Evolutionary conservation across 768 basidiomycete species (phyloP).

Genomic region (Tulasnella sp.): DNA sequence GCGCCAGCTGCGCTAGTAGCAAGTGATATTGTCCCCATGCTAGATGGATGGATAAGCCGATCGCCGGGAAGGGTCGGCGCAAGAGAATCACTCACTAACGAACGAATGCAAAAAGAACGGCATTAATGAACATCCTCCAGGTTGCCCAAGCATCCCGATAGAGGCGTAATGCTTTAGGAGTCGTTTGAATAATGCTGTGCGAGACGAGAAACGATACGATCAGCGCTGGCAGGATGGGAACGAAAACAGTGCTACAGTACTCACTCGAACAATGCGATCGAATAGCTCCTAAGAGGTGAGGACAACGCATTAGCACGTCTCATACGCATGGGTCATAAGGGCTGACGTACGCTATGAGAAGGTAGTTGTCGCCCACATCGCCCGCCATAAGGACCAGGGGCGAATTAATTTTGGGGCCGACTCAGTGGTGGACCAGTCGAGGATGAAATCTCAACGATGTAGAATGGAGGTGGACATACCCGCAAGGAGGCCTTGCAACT

Average conservation of each 20-base stretch:
- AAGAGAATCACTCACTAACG: neutral
- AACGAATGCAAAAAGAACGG: neutral
- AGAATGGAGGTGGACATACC: constrained; percentile 8
- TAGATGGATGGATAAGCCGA: no score
- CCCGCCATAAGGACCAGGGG: neutral
- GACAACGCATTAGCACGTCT: neutral
- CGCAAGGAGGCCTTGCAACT: constrained; percentile 5
- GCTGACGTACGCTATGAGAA: neutral
- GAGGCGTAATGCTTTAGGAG: neutral
- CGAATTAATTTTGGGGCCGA: neutral
- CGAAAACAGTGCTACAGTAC: neutral
- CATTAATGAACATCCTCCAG: neutral
- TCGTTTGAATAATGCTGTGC: neutral
- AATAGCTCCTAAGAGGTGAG: neutral
- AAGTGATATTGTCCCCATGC: no score
- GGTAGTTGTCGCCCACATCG: constrained; percentile 2
- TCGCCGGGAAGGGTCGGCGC: neutral
- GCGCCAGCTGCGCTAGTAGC: no score
- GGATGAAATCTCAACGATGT: constrained; percentile 6
- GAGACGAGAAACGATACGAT: no score
- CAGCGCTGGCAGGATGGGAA: neutral
- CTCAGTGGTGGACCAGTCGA: neutral
- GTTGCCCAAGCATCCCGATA: neutral
- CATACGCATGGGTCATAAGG: neutral
- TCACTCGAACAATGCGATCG: constrained; percentile 14